Percentiles rank a stretch among this genome's conserved stretches.
Conservation (phyloP, 2,329 filamentous ascomycete species). For the Trichoderma polysporum region DNA sequence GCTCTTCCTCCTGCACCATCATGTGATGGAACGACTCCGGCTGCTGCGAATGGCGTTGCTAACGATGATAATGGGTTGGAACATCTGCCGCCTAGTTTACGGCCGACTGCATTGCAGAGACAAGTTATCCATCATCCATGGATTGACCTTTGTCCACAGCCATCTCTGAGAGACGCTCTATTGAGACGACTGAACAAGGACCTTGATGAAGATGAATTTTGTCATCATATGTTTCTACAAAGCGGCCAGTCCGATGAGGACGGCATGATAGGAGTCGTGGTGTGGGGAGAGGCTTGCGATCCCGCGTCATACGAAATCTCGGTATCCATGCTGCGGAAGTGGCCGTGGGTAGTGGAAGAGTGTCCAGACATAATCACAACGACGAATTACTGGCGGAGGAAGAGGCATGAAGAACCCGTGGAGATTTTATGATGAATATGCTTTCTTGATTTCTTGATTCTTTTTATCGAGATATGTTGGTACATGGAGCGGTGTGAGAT, state of each 20-base stretch:
- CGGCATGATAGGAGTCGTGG: slow-evolving; percentile 34
- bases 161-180: slow-evolving; percentile 18
- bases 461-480: neutral
- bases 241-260: neutral
- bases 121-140: slow-evolving; percentile 22
- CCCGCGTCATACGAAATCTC: slow-evolving; percentile 47
- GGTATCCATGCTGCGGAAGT: slow-evolving; percentile 44
- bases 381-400: slow-evolving; percentile 15
- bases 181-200: neutral
- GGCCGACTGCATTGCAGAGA: slow-evolving; percentile 21
- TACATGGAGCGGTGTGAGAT: neutral
- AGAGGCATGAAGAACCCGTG: neutral
- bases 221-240: slow-evolving; percentile 18
- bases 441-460: neutral
- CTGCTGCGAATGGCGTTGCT: neutral
- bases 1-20: neutral
- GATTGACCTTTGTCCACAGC: slow-evolving; percentile 21
- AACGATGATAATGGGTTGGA: neutral
- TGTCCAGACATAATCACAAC: slow-evolving; percentile 13
- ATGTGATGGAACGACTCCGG: neutral
- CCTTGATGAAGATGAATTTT: slow-evolving; percentile 24
- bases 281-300: slow-evolving; percentile 51
- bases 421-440: neutral
- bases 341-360: slow-evolving; percentile 38
- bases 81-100: slow-evolving; percentile 16